These are phyloP conservation scores for Anthracocystis setariae DNA, from an alignment of 1,284 basidiomycete species.

Conservation along the genomic window DNA sequence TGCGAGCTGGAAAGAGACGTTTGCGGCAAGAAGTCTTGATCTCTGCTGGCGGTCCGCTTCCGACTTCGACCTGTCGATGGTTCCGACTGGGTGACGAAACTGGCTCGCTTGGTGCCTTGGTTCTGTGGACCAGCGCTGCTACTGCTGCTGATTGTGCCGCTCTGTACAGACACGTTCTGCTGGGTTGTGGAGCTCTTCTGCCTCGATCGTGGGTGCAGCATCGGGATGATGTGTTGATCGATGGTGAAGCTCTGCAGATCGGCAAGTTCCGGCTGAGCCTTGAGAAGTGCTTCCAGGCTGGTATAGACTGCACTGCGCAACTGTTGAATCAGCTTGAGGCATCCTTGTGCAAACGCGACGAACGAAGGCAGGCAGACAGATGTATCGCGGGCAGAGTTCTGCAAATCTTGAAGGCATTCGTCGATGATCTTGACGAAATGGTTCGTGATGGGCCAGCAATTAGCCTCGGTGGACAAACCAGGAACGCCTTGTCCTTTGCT, in stretches of 20 bases:
- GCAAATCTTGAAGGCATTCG: constrained; percentile 30
- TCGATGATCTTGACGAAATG: constrained; percentile 39
- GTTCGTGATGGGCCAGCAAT: constrained; percentile 42
- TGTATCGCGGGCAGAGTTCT: constrained; percentile 17
- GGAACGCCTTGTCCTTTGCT: constrained; percentile 42
- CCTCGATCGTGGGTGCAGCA: constrained; percentile 39
- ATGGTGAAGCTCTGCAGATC: constrained; percentile 7
- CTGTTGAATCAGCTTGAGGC: constrained; percentile 32
- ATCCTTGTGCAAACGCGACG: constrained; percentile 31
- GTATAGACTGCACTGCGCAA: constrained; percentile 26
- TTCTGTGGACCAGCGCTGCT: background rate
- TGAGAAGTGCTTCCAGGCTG: constrained; percentile 35
- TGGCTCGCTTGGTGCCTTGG: constrained; percentile 7
- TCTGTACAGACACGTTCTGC: background rate
- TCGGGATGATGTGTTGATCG: constrained; percentile 26
- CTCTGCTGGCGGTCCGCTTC: constrained; percentile 2
- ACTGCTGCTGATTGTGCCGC: constrained; percentile 3
- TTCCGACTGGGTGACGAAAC: background rate
- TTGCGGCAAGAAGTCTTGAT: background rate
- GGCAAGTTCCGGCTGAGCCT: constrained; percentile 14
- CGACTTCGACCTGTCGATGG: constrained; percentile 1
- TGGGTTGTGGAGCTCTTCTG: constrained; percentile 18
- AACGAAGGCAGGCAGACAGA: constrained; percentile 22
- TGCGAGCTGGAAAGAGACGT: background rate
- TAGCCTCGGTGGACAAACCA: constrained; percentile 22